Evolutionary conservation across 148 eudicot genomes (phyloP).

Genomic region (Dianthus caryophyllus): DNA sequence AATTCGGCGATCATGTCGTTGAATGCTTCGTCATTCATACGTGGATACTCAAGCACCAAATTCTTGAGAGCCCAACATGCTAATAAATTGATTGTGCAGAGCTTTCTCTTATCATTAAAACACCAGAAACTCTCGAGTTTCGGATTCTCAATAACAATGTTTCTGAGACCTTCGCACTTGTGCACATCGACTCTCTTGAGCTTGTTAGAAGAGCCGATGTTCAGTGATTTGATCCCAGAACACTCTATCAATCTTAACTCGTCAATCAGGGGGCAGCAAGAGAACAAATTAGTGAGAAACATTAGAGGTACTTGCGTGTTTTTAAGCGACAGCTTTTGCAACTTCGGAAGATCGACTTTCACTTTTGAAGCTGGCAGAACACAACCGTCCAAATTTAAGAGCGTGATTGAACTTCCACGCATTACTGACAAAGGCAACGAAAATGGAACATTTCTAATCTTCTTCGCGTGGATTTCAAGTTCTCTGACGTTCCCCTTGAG

Average conservation of each 20-base stretch:
- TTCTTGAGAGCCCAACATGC: slow-evolving; percentile 19
- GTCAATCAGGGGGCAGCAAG: slow-evolving; percentile 17
- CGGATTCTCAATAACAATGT: slow-evolving; percentile 11
- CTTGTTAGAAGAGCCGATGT: background rate
- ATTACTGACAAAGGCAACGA: slow-evolving; percentile 12
- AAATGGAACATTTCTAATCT: background rate
- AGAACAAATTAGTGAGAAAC: slow-evolving; percentile 2
- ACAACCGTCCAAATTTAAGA: slow-evolving; percentile 16
- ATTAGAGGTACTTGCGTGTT: background rate
- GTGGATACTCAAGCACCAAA: slow-evolving; percentile 21
- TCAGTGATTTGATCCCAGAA: background rate
- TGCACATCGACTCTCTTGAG: slow-evolving; percentile 26
- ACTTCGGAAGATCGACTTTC: slow-evolving; percentile 1
- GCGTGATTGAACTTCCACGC: slow-evolving; percentile 17
- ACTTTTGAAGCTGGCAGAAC: background rate
- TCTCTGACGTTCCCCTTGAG: slow-evolving; percentile 22
- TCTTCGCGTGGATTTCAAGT: slow-evolving; percentile 19
- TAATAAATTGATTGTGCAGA: slow-evolving; percentile 9
- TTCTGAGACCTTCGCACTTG: slow-evolving; percentile 16
- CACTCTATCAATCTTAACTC: slow-evolving; percentile 23
- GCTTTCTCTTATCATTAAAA: slow-evolving; percentile 7
- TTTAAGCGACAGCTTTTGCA: slow-evolving; percentile 25
- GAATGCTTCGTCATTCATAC: slow-evolving; percentile 16
- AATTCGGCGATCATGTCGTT: slow-evolving; percentile 10
- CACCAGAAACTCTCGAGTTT: slow-evolving; percentile 21